Evolutionary conservation across 2,329 filamentous ascomycete species (phyloP).

Genomic region (Colletotrichum sp.): DNA sequence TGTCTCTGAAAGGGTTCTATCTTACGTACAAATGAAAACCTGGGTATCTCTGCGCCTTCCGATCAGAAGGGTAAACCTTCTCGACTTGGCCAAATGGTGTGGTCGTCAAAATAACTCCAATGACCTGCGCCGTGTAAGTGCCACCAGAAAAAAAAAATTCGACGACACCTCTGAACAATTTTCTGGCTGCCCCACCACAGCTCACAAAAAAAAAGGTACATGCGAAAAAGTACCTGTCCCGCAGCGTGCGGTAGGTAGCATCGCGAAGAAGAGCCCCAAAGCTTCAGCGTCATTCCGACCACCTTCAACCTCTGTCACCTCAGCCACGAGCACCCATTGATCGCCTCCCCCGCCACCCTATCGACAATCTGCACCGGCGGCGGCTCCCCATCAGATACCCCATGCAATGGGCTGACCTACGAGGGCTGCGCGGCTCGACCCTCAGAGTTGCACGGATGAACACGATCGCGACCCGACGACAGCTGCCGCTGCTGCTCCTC

Average conservation of each 20-base stretch:
- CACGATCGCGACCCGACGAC: conserved; percentile 8
- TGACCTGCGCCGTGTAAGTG: background rate
- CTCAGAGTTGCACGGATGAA: conserved; percentile 19
- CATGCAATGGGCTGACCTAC: conserved; percentile 23
- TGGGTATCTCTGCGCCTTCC: background rate
- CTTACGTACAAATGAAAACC: background rate
- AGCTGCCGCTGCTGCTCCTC: conserved; percentile 10
- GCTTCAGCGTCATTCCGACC: background rate
- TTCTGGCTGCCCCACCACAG: background rate
- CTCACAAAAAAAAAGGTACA: background rate
- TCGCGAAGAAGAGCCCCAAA: background rate
- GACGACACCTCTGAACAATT: background rate
- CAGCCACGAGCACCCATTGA: background rate
- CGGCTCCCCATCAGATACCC: background rate
- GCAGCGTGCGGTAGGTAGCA: background rate
- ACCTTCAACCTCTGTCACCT: background rate
- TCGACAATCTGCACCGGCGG: background rate
- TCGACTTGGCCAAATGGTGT: background rate
- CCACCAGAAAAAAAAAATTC: background rate
- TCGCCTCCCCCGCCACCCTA: background rate
- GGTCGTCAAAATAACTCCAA: background rate
- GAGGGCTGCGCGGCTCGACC: conserved; percentile 17
- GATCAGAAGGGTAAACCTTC: background rate
- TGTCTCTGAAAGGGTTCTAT: background rate
- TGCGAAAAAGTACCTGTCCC: background rate